Conservation (phyloP, 2,329 filamentous ascomycete genomes). For the Fusarium sacchari region DNA sequence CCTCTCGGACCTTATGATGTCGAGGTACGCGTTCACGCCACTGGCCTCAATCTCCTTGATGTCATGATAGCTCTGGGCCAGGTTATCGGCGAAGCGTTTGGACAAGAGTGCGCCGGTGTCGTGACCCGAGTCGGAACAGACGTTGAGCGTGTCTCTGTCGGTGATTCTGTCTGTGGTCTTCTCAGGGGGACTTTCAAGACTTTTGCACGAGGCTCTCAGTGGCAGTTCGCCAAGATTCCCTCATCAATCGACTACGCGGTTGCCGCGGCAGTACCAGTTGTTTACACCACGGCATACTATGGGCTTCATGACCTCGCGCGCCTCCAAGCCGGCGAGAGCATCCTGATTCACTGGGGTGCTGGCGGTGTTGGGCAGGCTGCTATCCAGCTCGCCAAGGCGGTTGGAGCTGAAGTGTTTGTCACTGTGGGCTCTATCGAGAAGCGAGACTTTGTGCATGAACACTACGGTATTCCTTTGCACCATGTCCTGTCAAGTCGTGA, state of each 20-base stretch:
- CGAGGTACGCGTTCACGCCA: neutral
- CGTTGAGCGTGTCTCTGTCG: neutral
- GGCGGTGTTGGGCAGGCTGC: conserved; percentile 46
- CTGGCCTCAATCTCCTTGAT: neutral
- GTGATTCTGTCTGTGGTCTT: neutral
- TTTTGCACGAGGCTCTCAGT: neutral
- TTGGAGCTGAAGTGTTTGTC: conserved; percentile 45
- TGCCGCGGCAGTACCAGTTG: conserved; percentile 23
- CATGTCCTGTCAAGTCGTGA: conserved; percentile 44
- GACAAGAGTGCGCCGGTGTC: conserved; percentile 1
- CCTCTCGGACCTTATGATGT: conserved; percentile 2
- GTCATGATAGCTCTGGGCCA: conserved; percentile 8
- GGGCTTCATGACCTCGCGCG: conserved; percentile 24
- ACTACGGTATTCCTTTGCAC: conserved; percentile 43
- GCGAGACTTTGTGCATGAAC: conserved; percentile 38
- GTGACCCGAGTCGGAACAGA: neutral
- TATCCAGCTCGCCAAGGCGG: conserved; percentile 41
- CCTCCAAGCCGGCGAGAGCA: conserved; percentile 32
- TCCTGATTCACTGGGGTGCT: conserved; percentile 46
- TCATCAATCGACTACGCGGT: conserved; percentile 14
- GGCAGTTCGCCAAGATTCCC: conserved; percentile 11
- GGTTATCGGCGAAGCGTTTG: neutral
- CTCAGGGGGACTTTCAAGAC: neutral
- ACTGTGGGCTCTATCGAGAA: conserved; percentile 49
- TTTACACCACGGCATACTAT: conserved; percentile 36